Base-by-base conservation (phyloP, 2,329 filamentous ascomycete genomes). In the Nothophaeocryptopus gaeumannii region DNA sequence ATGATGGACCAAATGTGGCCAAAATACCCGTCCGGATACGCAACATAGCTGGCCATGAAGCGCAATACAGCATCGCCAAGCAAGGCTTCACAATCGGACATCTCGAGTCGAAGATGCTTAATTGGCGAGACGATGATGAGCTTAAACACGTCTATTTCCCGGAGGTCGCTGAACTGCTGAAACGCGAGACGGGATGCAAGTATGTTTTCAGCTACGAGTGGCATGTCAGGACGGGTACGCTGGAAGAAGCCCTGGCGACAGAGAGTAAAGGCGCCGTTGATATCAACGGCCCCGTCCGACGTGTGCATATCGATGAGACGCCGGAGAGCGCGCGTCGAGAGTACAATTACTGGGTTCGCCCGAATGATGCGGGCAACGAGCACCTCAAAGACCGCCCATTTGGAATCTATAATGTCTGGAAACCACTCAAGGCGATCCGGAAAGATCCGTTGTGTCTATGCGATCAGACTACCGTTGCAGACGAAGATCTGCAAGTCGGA, bases 401-500 rank as follows among this genome's bases (percentile, higher is more conserved):
- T 42, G 55, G 46, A 2, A 50, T 58, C 20, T 53, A 49, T 33
- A 58, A 55, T 39, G 50, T 55, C 16, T 58, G 55, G 55, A 55
- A 53, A 39, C 55, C 55, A 14, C 33, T 58, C 8, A 46, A 44
- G 26, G 51, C 50, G 1, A 42, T 58, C 5, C 38, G 47, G 4
- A 45, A 20, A 29, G 55, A 58, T 32, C 53, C 55, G 2, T 26
- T 58, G 8, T 51, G 50, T 47, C 49, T 58, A 9, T 58, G 53
- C 26, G 53, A 58, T 37, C 30, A 20, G 8, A 33, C 50, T 2
- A 53, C 49, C 8, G 32, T 58, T 20, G 30, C 33, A 37, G 47
- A 53, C 34, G 50, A 53, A 38, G 55, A 54, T 39, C 26, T 58
- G 44, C 43, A 55, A 20, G 29, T 29, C 13, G 44, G 45, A 4